Evolutionary conservation across 78 protist species (phyloP).

Genomic region (Dictyostelium discoideum): dicty_2.7 NC_007091.3:1126501-1127000

Average conservation of each 20-base stretch:
- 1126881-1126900: not conserved
- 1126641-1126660: slow-evolving; percentile 71
- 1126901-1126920: not conserved
- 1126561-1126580: not conserved
- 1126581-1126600: not conserved
- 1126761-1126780: slow-evolving; percentile 9
- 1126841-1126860: not conserved
- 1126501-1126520: no score
- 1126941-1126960: not conserved
- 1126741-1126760: slow-evolving; percentile 68
- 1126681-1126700: not conserved
- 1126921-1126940: not conserved
- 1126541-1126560: no score
- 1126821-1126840: not conserved
- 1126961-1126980: slow-evolving; percentile 48
- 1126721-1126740: not conserved
- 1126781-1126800: not conserved
- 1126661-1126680: slow-evolving; percentile 71
- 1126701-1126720: not conserved
- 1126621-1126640: slow-evolving; percentile 48
- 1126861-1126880: not conserved
- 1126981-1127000: slow-evolving; percentile 40
- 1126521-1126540: no score
- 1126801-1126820: not conserved
- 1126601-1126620: slow-evolving; percentile 11